These are phyloP conservation scores for Hyphodiscus sp. DNA, from an alignment of 2,329 filamentous ascomycete genomes.

Conservation along the genomic window DNA sequence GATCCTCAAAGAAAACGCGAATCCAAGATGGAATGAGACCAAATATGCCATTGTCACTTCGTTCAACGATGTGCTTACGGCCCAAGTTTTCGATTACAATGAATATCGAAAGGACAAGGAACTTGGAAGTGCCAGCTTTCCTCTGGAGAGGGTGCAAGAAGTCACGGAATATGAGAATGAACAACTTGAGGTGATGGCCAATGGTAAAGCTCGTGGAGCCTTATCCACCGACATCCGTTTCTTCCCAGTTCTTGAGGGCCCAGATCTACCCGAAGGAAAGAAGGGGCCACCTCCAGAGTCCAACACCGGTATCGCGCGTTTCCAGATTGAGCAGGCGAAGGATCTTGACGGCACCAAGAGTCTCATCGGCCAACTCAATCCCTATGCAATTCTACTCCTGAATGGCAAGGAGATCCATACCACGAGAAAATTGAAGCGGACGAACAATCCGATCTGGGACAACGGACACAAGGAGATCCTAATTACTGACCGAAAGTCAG, in stretches of 20 bases:
- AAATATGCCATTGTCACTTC: conserved; percentile 92
- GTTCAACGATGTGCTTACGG: conserved; percentile 78
- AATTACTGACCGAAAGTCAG: conserved; percentile 86
- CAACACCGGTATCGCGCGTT: conserved; percentile 88
- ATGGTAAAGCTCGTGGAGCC: conserved; percentile 76
- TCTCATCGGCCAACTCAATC: conserved; percentile 82
- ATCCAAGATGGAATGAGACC: conserved; percentile 93
- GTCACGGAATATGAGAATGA: conserved; percentile 76
- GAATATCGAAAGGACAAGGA: conserved; percentile 96
- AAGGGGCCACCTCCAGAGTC: conserved; percentile 77
- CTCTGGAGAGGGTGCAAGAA: conserved; percentile 74
- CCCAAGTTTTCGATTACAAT: conserved; percentile 87
- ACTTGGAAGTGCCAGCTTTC: conserved; percentile 79
- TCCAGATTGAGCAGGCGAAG: conserved; percentile 93
- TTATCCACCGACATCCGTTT: conserved; percentile 81
- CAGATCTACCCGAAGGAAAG: conserved; percentile 68
- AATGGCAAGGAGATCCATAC: conserved; percentile 88
- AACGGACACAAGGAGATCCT: conserved; percentile 90
- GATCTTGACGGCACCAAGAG: conserved; percentile 91
- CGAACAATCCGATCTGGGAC: conserved; percentile 95
- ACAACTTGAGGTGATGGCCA: conserved; percentile 74
- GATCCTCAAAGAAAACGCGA: conserved; percentile 74
- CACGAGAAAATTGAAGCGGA: conserved; percentile 90
- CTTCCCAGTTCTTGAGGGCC: conserved; percentile 81
- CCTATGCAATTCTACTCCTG: conserved; percentile 80